Percentiles rank a stretch among this genome's conserved stretches.
These are phyloP conservation scores for Kazachstania psychrophila DNA, from an alignment of 805 yeast genomes.

Conservation along the genomic window DNA sequence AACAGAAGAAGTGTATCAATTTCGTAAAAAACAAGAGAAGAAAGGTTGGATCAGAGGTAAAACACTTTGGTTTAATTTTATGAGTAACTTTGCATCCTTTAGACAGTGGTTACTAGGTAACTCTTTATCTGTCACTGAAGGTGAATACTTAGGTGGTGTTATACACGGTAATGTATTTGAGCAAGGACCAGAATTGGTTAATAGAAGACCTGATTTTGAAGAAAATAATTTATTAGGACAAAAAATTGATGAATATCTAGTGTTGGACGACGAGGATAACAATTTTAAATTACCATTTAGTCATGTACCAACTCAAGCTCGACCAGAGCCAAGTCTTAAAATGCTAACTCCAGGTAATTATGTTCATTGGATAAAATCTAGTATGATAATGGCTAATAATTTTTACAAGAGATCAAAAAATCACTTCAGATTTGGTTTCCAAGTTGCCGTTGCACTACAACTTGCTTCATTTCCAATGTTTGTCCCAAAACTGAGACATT, in stretches of 20 bases:
- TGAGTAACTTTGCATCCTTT: conserved; percentile 29
- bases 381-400: conserved; percentile 9
- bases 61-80: conserved; percentile 36
- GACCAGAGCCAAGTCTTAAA: too few relatives aligned
- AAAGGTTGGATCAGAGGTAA: conserved; percentile 33
- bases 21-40: conserved; percentile 26
- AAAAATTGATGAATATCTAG: conserved; percentile 3
- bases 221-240: conserved; percentile 25
- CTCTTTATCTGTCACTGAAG: conserved; percentile 24
- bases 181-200: conserved; percentile 6
- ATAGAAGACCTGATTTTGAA: conserved; percentile 20
- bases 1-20: conserved; percentile 24
- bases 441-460: conserved; percentile 38
- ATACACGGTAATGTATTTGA: conserved; percentile 3
- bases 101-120: conserved; percentile 31
- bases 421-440: conserved; percentile 40
- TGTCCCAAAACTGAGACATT: conserved; percentile 36
- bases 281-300: neutral
- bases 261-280: neutral
- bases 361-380: neutral
- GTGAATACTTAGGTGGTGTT: conserved; percentile 31
- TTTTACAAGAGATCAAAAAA: conserved; percentile 20
- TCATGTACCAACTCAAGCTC: neutral
- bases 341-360: neutral
- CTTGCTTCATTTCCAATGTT: conserved; percentile 44